A percentile compares a stretch with the other conserved stretches of the same genome.
Evolutionary conservation across 1,139 yeast genomes (phyloP).

Genomic region (Pichia inconspicua): DNA sequence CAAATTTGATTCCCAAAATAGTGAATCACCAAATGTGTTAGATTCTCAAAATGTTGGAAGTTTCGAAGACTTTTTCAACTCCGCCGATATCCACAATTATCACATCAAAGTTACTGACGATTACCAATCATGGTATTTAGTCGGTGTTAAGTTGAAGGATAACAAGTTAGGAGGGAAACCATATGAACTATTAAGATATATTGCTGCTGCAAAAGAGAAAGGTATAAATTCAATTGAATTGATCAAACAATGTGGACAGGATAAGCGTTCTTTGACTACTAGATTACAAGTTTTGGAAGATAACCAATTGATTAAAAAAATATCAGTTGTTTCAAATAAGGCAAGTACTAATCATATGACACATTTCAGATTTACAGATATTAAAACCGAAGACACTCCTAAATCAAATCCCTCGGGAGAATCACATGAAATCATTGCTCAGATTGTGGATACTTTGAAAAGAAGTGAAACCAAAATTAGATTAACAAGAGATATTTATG

Average conservation of each 20-base stretch:
- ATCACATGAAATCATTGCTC: constrained; percentile 23
- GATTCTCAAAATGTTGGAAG: constrained; percentile 4
- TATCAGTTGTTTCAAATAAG: constrained; percentile 17
- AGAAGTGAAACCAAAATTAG: constrained; percentile 60
- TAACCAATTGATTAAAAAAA: constrained; percentile 40
- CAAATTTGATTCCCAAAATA: neutral
- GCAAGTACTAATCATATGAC: constrained; percentile 20
- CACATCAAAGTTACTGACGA: constrained; percentile 32
- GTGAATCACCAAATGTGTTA: neutral
- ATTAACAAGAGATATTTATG: constrained; percentile 44
- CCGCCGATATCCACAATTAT: constrained; percentile 7
- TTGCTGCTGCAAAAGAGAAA: constrained; percentile 45
- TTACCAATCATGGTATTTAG: constrained; percentile 33
- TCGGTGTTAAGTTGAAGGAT: constrained; percentile 35
- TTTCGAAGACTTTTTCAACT: constrained; percentile 6
- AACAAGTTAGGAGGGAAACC: constrained; percentile 35
- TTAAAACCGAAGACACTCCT: neutral
- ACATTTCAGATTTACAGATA: constrained; percentile 16
- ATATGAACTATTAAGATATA: constrained; percentile 36
- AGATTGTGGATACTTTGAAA: constrained; percentile 47
- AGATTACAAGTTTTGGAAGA: constrained; percentile 50
- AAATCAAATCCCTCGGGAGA: constrained; percentile 9
- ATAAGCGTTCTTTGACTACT: constrained; percentile 61
- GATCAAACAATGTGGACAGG: constrained; percentile 53
- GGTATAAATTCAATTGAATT: constrained; percentile 57